Conservation (phyloP, 768 basidiomycete species). For the Guyanaporus albipodus region DNA sequence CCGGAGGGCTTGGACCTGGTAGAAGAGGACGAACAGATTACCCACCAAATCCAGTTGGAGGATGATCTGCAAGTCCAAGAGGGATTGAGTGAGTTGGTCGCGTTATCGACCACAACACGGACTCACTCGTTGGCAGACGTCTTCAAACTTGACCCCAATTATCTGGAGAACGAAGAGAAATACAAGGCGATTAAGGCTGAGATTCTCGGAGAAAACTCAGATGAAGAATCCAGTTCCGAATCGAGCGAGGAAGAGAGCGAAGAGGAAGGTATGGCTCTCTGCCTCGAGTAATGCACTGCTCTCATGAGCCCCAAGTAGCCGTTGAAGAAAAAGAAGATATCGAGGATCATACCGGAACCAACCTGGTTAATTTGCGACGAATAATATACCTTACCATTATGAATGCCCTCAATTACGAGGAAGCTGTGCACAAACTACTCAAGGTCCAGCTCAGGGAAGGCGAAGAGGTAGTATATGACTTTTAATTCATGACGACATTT, state of each 20-base stretch:
- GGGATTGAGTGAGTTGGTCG: conserved; percentile 71
- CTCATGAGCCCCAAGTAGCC: conserved; percentile 35
- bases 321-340: conserved; percentile 85
- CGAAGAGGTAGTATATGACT: conserved; percentile 66
- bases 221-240: conserved; percentile 62
- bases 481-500: not conserved
- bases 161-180: conserved; percentile 87
- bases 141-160: conserved; percentile 91
- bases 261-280: conserved; percentile 35
- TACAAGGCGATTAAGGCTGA: conserved; percentile 90
- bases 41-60: conserved; percentile 88
- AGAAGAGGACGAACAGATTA: conserved; percentile 97
- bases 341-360: conserved; percentile 92
- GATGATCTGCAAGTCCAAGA: conserved; percentile 94
- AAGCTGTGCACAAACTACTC: conserved; percentile 96
- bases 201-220: conserved; percentile 87
- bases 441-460: conserved; percentile 91
- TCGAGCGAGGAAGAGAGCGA: conserved; percentile 56
- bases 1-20: conserved; percentile 95
- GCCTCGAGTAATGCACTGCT: conserved; percentile 23
- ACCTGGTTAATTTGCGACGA: conserved; percentile 90
- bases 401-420: conserved; percentile 97
- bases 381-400: conserved; percentile 97
- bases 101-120: not conserved
- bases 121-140: conserved; percentile 56